Evolutionary conservation across 2,329 filamentous ascomycete genomes (phyloP).

Genomic region (Lizonia empirigonia): DNA sequence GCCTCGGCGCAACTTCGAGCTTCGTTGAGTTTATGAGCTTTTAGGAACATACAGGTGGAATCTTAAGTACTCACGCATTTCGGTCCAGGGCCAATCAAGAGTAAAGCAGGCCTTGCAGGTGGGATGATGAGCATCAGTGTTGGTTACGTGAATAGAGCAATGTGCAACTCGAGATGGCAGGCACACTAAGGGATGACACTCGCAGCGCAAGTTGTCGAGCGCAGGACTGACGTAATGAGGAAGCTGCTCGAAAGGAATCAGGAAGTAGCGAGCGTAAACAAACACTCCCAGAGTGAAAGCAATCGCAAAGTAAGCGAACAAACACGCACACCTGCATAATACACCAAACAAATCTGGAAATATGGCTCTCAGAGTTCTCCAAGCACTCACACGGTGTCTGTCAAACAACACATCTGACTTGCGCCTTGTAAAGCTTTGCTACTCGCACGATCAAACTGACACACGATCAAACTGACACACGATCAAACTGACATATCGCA

Average conservation of each 20-base stretch:
- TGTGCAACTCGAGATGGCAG: not conserved
- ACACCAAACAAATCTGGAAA: not conserved
- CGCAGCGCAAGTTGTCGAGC: not conserved
- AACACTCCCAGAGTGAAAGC: not conserved
- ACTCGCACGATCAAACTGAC: not conserved
- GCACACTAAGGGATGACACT: not conserved
- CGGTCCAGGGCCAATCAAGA: not conserved
- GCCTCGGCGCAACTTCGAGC: too few relatives aligned
- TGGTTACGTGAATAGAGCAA: too few relatives aligned
- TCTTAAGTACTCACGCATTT: not conserved
- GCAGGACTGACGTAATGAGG: not conserved
- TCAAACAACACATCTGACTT: not conserved
- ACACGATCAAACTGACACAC: too few relatives aligned
- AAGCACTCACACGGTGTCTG: too few relatives aligned
- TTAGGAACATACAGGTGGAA: too few relatives aligned
- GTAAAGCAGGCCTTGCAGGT: not conserved
- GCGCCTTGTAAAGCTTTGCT: too few relatives aligned
- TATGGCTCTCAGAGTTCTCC: not conserved
- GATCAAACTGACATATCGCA: too few relatives aligned
- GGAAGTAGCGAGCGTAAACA: not conserved
- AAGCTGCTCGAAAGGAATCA: not conserved
- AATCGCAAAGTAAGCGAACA: not conserved
- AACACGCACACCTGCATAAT: not conserved
- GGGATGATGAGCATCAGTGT: too few relatives aligned
- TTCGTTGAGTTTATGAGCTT: too few relatives aligned